These are phyloP conservation scores for Dimargaris xerosporica DNA, from an alignment of 192 early-diverging fungal genomes.

Conservation along the genomic window DNA sequence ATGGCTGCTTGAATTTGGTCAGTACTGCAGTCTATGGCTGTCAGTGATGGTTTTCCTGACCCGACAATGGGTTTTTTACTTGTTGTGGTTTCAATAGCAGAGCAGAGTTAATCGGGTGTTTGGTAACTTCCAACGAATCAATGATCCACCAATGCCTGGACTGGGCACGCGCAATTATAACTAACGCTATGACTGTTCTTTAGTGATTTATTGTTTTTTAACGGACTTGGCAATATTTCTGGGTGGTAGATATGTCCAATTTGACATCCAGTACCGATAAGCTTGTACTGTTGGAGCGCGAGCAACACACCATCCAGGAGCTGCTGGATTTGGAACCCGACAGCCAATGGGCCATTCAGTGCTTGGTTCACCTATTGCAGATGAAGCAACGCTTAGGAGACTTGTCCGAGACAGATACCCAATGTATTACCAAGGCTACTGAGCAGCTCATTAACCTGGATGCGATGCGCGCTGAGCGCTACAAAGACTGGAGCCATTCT, in stretches of 20 bases:
- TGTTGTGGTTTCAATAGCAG: too few species aligned
- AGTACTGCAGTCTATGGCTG: slow-evolving; percentile 12
- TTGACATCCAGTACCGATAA: slow-evolving; percentile 4
- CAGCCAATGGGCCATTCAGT: slow-evolving; percentile 10
- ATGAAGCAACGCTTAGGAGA: not conserved
- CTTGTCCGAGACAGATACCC: not conserved
- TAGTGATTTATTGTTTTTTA: too few species aligned
- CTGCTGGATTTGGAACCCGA: slow-evolving; percentile 30
- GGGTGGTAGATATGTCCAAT: too few species aligned
- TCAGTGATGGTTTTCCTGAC: too few species aligned
- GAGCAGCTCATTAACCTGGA: not conserved
- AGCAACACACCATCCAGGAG: slow-evolving; percentile 20
- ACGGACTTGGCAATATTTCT: too few species aligned
- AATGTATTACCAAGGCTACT: not conserved
- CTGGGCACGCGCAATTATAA: too few species aligned
- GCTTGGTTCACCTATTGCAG: not conserved
- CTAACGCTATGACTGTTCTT: too few species aligned
- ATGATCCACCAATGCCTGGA: too few species aligned
- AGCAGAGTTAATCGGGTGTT: too few species aligned
- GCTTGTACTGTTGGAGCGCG: slow-evolving; percentile 9
- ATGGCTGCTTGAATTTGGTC: slow-evolving; percentile 62
- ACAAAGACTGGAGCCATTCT: not conserved
- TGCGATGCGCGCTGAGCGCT: not conserved
- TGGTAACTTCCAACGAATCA: too few species aligned
- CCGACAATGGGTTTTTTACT: too few species aligned